These are phyloP conservation scores for Saturnispora gosingensis DNA, from an alignment of 805 yeast genomes.

Conservation along the genomic window DNA sequence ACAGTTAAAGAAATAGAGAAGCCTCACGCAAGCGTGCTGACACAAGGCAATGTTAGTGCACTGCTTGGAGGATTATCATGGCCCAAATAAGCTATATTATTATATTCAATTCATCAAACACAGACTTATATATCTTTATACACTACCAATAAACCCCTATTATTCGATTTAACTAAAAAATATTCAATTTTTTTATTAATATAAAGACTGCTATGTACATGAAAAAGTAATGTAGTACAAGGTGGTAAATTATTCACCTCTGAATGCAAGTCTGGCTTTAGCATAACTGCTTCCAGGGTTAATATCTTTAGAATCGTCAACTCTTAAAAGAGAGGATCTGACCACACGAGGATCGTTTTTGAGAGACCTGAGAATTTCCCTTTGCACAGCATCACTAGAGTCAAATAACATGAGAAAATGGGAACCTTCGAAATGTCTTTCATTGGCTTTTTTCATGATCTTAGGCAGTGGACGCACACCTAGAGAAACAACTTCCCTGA, in stretches of 20 bases:
- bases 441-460: conserved; percentile 76
- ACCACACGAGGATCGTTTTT: conserved; percentile 87
- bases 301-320: conserved; percentile 41
- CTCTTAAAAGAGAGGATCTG: conserved; percentile 64
- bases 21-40: neutral
- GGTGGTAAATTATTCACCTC: conserved; percentile 1
- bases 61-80: neutral
- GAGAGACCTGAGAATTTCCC: conserved; percentile 70
- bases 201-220: neutral
- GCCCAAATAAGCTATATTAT: neutral
- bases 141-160: neutral
- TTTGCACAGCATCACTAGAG: conserved; percentile 75
- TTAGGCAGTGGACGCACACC: conserved; percentile 76
- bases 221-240: neutral
- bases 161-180: neutral
- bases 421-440: conserved; percentile 82
- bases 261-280: conserved; percentile 28
- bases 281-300: conserved; percentile 52
- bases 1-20: conserved; percentile 19
- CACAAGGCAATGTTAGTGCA: neutral
- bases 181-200: neutral
- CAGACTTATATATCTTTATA: neutral
- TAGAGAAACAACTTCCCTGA: conserved; percentile 69
- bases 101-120: neutral
- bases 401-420: conserved; percentile 85